Percentiles rank a stretch among this genome's conserved stretches.
Conservation (phyloP, 768 basidiomycete species). For the Psilocybe tampanensis region DNA sequence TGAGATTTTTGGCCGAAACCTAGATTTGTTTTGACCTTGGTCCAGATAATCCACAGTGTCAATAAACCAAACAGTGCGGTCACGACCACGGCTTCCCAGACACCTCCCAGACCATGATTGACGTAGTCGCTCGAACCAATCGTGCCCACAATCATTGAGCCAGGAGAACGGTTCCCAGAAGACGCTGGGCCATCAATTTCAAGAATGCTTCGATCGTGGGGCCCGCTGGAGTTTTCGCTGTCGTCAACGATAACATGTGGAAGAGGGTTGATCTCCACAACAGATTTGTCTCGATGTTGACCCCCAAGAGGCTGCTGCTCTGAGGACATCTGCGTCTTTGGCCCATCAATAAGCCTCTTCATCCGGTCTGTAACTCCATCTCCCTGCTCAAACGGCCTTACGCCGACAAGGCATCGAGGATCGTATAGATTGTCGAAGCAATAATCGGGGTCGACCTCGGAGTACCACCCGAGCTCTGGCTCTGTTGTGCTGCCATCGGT, state of each 20-base stretch:
- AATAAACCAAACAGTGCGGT: slow-evolving; percentile 6
- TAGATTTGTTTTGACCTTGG: slow-evolving; percentile 6
- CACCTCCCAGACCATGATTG: slow-evolving; percentile 1
- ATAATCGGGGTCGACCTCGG: slow-evolving; percentile 11
- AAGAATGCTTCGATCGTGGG: background rate
- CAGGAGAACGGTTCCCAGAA: background rate
- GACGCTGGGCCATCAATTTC: slow-evolving; percentile 3
- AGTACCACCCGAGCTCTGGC: slow-evolving; percentile 16
- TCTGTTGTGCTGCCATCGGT: slow-evolving; percentile 4
- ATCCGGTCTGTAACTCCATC: slow-evolving; percentile 46
- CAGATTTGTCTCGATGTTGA: background rate
- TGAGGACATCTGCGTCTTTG: slow-evolving; percentile 21
- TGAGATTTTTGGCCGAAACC: background rate
- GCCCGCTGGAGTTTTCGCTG: slow-evolving; percentile 12
- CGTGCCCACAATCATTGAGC: background rate
- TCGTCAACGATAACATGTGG: background rate
- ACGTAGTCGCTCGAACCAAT: background rate
- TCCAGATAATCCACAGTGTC: slow-evolving; percentile 11
- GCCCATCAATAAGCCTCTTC: slow-evolving; percentile 62
- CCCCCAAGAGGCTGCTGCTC: slow-evolving; percentile 18
- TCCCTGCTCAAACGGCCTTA: slow-evolving; percentile 54
- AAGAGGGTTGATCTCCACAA: background rate
- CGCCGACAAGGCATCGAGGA: slow-evolving; percentile 63
- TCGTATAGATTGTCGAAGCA: slow-evolving; percentile 22
- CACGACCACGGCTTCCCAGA: slow-evolving; percentile 10